These are phyloP conservation scores for Mucor lusitanicus DNA, from an alignment of 371 early-diverging fungal species.

Conservation along the genomic window DNA sequence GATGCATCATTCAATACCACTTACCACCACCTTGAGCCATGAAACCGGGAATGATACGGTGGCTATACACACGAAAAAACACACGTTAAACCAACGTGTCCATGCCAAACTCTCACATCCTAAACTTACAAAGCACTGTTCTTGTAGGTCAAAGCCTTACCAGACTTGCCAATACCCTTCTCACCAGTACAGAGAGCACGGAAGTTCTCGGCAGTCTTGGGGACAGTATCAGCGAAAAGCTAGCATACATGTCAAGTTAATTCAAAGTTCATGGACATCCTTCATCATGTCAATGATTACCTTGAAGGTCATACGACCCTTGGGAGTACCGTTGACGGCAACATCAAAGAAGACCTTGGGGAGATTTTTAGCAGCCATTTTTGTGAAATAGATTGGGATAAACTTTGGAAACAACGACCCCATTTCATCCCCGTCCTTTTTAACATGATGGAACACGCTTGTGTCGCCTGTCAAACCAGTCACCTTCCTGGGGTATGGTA, in stretches of 20 bases:
- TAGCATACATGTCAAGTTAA: slow-evolving; percentile 27
- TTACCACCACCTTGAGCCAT: slow-evolving; percentile 97
- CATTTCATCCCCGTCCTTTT: neutral
- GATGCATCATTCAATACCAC: neutral
- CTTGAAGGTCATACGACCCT: slow-evolving; percentile 67
- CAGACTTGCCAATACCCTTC: slow-evolving; percentile 71
- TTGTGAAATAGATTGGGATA: neutral
- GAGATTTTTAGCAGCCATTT: slow-evolving; percentile 34
- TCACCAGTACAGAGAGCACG: slow-evolving; percentile 79
- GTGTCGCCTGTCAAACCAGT: neutral
- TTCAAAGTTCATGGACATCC: neutral
- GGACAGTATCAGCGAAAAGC: slow-evolving; percentile 91
- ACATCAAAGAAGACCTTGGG: slow-evolving; percentile 65
- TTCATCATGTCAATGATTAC: neutral
- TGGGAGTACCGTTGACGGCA: slow-evolving; percentile 52
- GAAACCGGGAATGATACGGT: slow-evolving; percentile 94
- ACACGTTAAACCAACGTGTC: neutral
- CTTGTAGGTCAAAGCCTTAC: slow-evolving; percentile 78
- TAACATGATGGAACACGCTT: neutral
- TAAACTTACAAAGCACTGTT: slow-evolving; percentile 73
- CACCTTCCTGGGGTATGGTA: neutral
- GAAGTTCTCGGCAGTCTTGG: slow-evolving; percentile 99
- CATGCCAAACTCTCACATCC: neutral
- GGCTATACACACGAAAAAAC: slow-evolving; percentile 46
- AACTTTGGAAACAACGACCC: neutral